Conservation (phyloP, 2,329 filamentous ascomycete genomes). For the Neurospora crassa region DNA sequence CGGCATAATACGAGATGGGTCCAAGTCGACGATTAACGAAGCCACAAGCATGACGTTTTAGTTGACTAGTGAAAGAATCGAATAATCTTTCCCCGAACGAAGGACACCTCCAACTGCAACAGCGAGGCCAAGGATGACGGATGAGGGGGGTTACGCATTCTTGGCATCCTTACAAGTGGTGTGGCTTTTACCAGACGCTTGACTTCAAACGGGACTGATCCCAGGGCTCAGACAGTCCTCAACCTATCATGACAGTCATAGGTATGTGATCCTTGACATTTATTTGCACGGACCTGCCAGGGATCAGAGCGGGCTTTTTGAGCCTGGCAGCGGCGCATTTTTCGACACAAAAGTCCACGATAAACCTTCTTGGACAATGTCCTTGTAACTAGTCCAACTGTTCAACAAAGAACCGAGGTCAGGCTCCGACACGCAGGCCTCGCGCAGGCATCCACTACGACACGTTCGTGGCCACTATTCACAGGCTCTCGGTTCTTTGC, state of each 20-base stretch:
- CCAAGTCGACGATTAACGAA: not conserved
- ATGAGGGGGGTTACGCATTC: not conserved
- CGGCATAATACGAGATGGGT: not conserved
- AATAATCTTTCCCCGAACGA: not conserved
- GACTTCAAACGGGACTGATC: slow-evolving; percentile 6
- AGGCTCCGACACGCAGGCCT: not conserved
- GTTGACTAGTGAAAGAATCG: not conserved
- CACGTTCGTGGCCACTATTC: not conserved
- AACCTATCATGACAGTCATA: slow-evolving; percentile 8
- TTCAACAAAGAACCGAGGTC: not conserved
- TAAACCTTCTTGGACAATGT: slow-evolving; percentile 4
- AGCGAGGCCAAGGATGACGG: not conserved
- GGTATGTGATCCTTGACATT: slow-evolving; percentile 9
- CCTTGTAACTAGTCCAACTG: not conserved
- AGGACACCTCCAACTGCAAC: not conserved
- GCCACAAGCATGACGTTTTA: not conserved
- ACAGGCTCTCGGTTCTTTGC: not conserved
- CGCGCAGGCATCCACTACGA: not conserved
- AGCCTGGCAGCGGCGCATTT: slow-evolving; percentile 9
- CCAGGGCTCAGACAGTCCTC: slow-evolving; percentile 8
- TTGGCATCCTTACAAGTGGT: not conserved
- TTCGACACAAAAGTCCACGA: slow-evolving; percentile 9
- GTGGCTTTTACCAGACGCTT: slow-evolving; percentile 9
- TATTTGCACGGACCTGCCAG: slow-evolving; percentile 11
- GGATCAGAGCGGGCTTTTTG: slow-evolving; percentile 8